These are phyloP conservation scores for Pyrenula aspistea DNA, from an alignment of 495 filamentous ascomycete genomes.

Conservation along the genomic window DNA sequence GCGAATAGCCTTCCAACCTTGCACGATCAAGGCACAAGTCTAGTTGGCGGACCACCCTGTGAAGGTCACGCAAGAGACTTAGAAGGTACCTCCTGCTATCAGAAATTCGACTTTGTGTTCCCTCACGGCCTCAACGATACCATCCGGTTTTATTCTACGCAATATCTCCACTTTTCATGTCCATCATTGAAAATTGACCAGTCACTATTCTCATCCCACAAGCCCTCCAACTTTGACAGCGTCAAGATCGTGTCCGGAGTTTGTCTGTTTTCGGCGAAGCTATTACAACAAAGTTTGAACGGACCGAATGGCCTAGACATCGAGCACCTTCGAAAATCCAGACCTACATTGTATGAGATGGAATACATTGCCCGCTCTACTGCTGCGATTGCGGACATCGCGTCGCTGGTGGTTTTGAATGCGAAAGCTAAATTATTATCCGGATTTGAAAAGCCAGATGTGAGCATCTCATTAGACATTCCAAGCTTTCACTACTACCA, in stretches of 20 bases:
- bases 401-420: background rate
- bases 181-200: background rate
- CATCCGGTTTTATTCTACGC: background rate
- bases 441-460: background rate
- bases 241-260: background rate
- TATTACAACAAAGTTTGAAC: background rate
- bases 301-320: background rate
- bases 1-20: background rate
- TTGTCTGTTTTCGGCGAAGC: background rate
- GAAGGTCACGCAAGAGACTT: background rate
- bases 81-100: background rate
- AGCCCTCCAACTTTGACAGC: background rate
- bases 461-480: background rate
- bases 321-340: background rate
- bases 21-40: background rate
- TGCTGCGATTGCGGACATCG: constrained; percentile 2
- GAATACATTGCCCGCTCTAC: constrained; percentile 2
- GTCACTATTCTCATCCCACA: background rate
- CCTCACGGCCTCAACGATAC: background rate
- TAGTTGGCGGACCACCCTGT: background rate
- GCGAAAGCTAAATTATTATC: background rate
- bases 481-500: constrained; percentile 3
- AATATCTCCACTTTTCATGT: constrained; percentile 1
- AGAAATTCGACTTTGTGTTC: background rate
- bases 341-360: constrained; percentile 1